Evolutionary conservation across 2,329 filamentous ascomycete genomes (phyloP).

Genomic region (Hypoxylon rubiginosum): DNA sequence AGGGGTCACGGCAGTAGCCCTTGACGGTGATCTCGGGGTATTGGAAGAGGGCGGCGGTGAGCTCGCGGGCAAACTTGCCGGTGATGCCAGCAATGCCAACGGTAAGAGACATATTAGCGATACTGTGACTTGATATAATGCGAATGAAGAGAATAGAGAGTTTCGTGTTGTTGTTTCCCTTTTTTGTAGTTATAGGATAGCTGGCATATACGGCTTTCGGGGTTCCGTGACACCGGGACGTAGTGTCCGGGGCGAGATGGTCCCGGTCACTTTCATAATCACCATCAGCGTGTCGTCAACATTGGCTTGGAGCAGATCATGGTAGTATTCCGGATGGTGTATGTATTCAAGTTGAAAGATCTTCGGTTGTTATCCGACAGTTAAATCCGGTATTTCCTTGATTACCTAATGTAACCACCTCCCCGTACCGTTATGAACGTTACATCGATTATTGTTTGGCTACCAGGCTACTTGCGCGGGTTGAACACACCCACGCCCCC

Average conservation of each 20-base stretch:
- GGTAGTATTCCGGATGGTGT: neutral
- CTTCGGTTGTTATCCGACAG: too few relatives aligned
- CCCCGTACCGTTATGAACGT: neutral
- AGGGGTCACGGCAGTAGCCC: conserved; percentile 33
- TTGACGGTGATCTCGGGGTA: conserved; percentile 26
- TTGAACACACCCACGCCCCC: too few relatives aligned
- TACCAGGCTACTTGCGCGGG: too few relatives aligned
- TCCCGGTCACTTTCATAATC: neutral
- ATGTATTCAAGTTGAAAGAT: neutral
- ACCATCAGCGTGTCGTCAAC: neutral
- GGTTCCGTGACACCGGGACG: conserved; percentile 23
- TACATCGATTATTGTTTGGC: neutral
- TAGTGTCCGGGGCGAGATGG: neutral
- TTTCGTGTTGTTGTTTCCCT: neutral
- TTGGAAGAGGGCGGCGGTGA: conserved; percentile 28
- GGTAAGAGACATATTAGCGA: conserved; percentile 32
- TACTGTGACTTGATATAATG: neutral
- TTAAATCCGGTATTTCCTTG: too few relatives aligned
- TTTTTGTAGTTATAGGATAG: conserved; percentile 14
- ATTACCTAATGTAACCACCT: too few relatives aligned
- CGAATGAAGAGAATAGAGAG: neutral
- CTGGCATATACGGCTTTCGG: conserved; percentile 17
- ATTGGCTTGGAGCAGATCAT: neutral
- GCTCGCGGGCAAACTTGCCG: conserved; percentile 38
- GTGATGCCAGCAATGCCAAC: conserved; percentile 42